phyloP scores from a whole-genome alignment of 192 early-diverging fungal species.

The Coemansia sp. region DNA sequence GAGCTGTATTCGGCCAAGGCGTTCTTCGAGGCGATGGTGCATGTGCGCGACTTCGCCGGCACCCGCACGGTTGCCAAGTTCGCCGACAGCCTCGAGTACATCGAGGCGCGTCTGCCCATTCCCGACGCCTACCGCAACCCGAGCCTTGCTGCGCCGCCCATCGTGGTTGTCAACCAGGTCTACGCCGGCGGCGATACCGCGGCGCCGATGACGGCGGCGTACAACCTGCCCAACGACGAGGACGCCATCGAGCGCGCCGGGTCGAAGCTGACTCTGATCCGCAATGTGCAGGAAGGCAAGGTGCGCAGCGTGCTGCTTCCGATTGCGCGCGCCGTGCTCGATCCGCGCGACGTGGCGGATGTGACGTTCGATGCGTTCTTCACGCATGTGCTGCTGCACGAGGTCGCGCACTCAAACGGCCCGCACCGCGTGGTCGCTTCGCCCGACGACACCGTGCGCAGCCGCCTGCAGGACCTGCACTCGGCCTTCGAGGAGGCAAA shows the following conservation, averaged over 20 bases:
- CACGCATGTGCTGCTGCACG: conserved; percentile 70
- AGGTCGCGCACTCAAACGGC: conserved; percentile 71
- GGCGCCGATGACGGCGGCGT: conserved; percentile 75
- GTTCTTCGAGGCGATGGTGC: conserved; percentile 69
- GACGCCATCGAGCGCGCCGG: conserved; percentile 67
- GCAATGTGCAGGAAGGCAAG: conserved; percentile 75
- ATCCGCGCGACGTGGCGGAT: conserved; percentile 55
- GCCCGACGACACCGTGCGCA: conserved; percentile 64
- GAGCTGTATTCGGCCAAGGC: conserved; percentile 64
- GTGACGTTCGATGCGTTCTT: conserved; percentile 71
- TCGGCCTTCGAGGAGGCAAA: conserved; percentile 78
- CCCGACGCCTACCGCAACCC: conserved; percentile 65
- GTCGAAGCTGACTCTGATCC: conserved; percentile 71
- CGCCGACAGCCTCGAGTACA: conserved; percentile 61
- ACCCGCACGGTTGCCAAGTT: conserved; percentile 64
- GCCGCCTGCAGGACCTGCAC: conserved; percentile 65
- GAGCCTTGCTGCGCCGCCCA: conserved; percentile 64
- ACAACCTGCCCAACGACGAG: conserved; percentile 78
- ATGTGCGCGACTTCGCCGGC: conserved; percentile 64
- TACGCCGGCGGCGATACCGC: conserved; percentile 71
- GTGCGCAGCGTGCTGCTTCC: conserved; percentile 63
- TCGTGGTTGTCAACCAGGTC: conserved; percentile 74
- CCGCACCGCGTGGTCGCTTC: conserved; percentile 59
- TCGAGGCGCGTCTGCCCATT: conserved; percentile 67
- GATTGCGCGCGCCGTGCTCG: conserved; percentile 61